These are phyloP conservation scores for Tetrapisispora iriomotensis DNA, from an alignment of 805 yeast genomes.

Conservation along the genomic window DNA sequence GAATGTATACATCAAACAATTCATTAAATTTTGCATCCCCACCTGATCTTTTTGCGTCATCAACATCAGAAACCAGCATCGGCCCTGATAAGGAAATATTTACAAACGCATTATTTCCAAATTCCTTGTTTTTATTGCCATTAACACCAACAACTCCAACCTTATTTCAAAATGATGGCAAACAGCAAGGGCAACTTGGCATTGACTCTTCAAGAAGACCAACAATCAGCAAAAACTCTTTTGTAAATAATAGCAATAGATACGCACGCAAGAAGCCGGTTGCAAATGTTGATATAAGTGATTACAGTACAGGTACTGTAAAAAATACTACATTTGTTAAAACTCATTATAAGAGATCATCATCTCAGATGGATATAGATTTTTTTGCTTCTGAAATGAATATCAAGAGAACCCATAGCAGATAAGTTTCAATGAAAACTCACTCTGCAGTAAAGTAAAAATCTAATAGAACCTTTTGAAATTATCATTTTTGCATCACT, in stretches of 20 bases:
- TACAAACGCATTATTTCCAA: slow-evolving; percentile 7
- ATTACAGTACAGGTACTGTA: background rate
- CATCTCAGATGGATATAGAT: slow-evolving; percentile 20
- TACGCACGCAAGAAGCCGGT: slow-evolving; percentile 4
- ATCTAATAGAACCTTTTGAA: too few relatives aligned
- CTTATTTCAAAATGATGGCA: slow-evolving; percentile 4
- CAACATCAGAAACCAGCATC: background rate
- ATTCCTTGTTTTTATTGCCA: slow-evolving; percentile 12
- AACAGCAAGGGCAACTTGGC: background rate
- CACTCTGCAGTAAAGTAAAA: too few relatives aligned
- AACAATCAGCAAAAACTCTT: background rate
- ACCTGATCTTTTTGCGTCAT: background rate
- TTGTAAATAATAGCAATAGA: slow-evolving; percentile 2
- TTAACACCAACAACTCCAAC: slow-evolving; percentile 20
- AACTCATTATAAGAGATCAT: slow-evolving; percentile 20
- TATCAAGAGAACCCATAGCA: slow-evolving; percentile 8
- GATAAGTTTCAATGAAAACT: background rate
- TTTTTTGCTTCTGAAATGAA: slow-evolving; percentile 16
- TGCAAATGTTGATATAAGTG: background rate
- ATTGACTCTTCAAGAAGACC: slow-evolving; percentile 1
- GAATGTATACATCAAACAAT: slow-evolving; percentile 5
- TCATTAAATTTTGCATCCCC: slow-evolving; percentile 16
- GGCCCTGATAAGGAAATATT: background rate
- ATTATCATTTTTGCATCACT: too few relatives aligned
- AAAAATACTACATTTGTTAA: slow-evolving; percentile 5